Conservation (phyloP, 768 basidiomycete species). For the Boletus tylopilopsis region DNA sequence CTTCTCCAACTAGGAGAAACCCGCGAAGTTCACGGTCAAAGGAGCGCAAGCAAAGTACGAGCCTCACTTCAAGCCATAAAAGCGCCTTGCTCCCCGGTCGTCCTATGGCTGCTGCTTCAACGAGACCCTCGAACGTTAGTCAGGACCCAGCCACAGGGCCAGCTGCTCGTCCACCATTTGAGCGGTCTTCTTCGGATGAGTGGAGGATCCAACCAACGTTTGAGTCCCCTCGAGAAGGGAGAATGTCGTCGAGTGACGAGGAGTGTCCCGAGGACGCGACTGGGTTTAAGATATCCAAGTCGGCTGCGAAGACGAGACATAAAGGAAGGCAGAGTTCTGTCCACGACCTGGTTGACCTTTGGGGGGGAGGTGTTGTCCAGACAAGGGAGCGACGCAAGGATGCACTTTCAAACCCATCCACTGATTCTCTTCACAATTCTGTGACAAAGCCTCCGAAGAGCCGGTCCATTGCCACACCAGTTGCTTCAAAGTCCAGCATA, state of each 20-base stretch:
- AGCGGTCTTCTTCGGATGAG: slow-evolving; percentile 40
- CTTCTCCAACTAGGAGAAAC: slow-evolving; percentile 20
- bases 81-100: slow-evolving; percentile 4
- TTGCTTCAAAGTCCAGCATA: slow-evolving; percentile 19
- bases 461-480: slow-evolving; percentile 16
- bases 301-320: slow-evolving; percentile 27
- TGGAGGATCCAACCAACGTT: slow-evolving; percentile 41
- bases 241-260: slow-evolving; percentile 55
- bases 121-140: slow-evolving; percentile 7
- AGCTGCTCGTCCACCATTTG: slow-evolving; percentile 8
- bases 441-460: slow-evolving; percentile 17
- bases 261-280: slow-evolving; percentile 48
- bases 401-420: slow-evolving; percentile 13
- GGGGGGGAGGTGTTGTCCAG: slow-evolving; percentile 53
- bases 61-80: slow-evolving; percentile 9
- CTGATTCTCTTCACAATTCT: slow-evolving; percentile 13
- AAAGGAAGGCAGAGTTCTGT: slow-evolving; percentile 73
- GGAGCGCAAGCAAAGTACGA: slow-evolving; percentile 27
- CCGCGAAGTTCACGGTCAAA: slow-evolving; percentile 32
- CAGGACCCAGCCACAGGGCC: slow-evolving; percentile 7
- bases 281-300: slow-evolving; percentile 24
- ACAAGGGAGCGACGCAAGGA: slow-evolving; percentile 42
- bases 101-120: neutral
- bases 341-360: slow-evolving; percentile 77
- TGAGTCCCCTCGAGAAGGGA: slow-evolving; percentile 23